Percentiles rank a stretch among this genome's conserved stretches.
Evolutionary conservation across 768 basidiomycete genomes (phyloP).

Genomic region (Xerocomellus dryophilus): DNA sequence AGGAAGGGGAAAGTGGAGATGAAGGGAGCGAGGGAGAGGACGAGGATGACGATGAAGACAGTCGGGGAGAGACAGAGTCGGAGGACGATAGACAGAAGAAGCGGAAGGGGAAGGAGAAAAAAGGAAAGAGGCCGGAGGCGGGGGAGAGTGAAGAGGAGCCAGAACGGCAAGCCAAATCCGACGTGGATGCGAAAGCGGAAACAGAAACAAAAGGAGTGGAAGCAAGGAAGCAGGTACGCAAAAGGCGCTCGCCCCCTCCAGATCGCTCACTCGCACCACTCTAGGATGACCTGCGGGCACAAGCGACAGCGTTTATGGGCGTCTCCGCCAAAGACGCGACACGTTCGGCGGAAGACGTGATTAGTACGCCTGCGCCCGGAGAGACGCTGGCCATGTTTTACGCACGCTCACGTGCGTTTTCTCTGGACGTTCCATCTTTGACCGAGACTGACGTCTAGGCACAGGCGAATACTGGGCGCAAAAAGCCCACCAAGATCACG

Average conservation of each 20-base stretch:
- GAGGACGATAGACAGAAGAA: constrained; percentile 14
- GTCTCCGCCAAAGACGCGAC: constrained; percentile 52
- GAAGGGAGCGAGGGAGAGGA: constrained; percentile 57
- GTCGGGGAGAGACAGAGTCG: constrained; percentile 1
- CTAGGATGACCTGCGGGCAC: constrained; percentile 39
- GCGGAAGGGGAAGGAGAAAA: constrained; percentile 2
- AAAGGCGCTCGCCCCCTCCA: no score
- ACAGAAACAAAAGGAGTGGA: constrained; percentile 10
- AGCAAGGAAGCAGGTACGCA: constrained; percentile 11
- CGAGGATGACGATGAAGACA: constrained; percentile 40
- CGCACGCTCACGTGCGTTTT: constrained; percentile 64
- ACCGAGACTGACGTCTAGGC: neutral
- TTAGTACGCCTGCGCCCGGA: constrained; percentile 80
- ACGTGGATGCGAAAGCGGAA: neutral
- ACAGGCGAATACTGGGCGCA: constrained; percentile 81
- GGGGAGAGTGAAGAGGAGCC: constrained; percentile 32
- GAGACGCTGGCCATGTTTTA: constrained; percentile 85
- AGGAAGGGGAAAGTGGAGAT: constrained; percentile 57
- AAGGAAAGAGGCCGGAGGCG: constrained; percentile 18
- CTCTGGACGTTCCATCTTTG: neutral
- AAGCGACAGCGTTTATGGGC: constrained; percentile 58
- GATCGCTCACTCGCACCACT: neutral
- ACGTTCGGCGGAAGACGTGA: constrained; percentile 63
- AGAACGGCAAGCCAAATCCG: neutral
- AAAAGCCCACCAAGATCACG: constrained; percentile 53